Evolutionary conservation across 257 asterid species (phyloP).

Genomic region (Henckelia pumila): DNA sequence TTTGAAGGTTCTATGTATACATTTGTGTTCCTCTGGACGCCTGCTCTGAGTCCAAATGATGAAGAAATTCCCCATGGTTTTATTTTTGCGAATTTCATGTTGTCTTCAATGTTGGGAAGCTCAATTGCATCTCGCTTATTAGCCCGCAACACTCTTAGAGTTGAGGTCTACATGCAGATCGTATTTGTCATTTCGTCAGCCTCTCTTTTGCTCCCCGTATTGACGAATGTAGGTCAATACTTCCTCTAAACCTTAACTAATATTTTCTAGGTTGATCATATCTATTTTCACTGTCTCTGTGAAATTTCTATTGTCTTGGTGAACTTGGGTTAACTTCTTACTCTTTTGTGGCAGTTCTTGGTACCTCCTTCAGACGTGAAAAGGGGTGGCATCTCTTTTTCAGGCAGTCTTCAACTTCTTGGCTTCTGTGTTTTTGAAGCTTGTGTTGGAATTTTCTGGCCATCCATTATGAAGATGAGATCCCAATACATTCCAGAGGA

Average conservation of each 20-base stretch:
- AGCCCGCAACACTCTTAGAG: conserved; percentile 71
- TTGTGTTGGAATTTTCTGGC: conserved; percentile 97
- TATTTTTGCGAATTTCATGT: conserved; percentile 90
- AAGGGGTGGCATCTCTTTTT: conserved; percentile 64
- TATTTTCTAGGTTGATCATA: conserved; percentile 1
- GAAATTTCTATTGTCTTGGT: neutral
- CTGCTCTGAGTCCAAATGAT: conserved; percentile 88
- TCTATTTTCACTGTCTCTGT: neutral
- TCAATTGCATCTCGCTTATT: conserved; percentile 82
- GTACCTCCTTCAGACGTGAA: conserved; percentile 58
- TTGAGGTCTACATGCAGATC: conserved; percentile 87
- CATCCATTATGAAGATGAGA: conserved; percentile 98
- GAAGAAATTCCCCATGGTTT: conserved; percentile 95
- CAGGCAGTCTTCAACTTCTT: conserved; percentile 75
- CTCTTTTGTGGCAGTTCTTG: conserved; percentile 49
- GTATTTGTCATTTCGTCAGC: conserved; percentile 75
- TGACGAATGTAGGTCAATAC: conserved; percentile 52
- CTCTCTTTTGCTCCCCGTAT: conserved; percentile 76
- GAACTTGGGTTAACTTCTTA: conserved; percentile 28
- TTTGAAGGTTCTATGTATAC: conserved; percentile 98
- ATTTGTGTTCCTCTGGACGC: conserved; percentile 95
- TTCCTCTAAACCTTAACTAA: neutral
- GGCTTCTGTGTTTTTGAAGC: conserved; percentile 87
- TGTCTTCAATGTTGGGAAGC: conserved; percentile 97
- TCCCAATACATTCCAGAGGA: conserved; percentile 95